Percentiles rank a stretch among this genome's conserved stretches.
Evolutionary conservation across 2,329 filamentous ascomycete species (phyloP).

Genomic region (Exophiala bonariae): DNA sequence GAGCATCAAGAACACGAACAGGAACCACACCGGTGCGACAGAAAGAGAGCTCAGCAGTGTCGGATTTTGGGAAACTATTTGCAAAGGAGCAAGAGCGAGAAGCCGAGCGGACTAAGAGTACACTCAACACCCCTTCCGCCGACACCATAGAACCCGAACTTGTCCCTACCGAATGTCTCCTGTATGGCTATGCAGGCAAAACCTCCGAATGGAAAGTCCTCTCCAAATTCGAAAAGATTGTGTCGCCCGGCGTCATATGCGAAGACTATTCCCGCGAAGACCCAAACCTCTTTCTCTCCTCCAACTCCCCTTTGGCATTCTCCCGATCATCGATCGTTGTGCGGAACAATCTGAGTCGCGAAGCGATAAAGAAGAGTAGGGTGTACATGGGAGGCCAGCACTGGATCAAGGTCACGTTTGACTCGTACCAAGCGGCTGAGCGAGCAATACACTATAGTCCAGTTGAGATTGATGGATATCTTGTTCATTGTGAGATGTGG

Average conservation of each 20-base stretch:
- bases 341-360: slow-evolving; percentile 61
- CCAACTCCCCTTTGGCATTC: slow-evolving; percentile 47
- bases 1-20: slow-evolving; percentile 57
- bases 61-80: slow-evolving; percentile 48
- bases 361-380: slow-evolving; percentile 77
- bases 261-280: slow-evolving; percentile 90
- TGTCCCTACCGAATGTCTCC: slow-evolving; percentile 71
- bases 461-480: slow-evolving; percentile 68
- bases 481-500: slow-evolving; percentile 72
- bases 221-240: slow-evolving; percentile 79
- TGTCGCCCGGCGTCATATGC: slow-evolving; percentile 67
- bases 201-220: slow-evolving; percentile 77
- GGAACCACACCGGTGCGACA: slow-evolving; percentile 53
- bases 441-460: slow-evolving; percentile 69
- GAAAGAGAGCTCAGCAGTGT: slow-evolving; percentile 55
- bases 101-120: slow-evolving; percentile 17
- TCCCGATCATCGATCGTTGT: slow-evolving; percentile 54
- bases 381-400: slow-evolving; percentile 79
- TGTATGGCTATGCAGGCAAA: slow-evolving; percentile 78
- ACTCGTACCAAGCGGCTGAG: slow-evolving; percentile 70
- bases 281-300: slow-evolving; percentile 69
- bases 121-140: slow-evolving; percentile 16
- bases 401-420: slow-evolving; percentile 88
- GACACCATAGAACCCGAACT: slow-evolving; percentile 39
- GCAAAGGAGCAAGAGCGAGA: slow-evolving; percentile 46